phyloP scores from a whole-genome alignment of 1,284 basidiomycete species.

The Irpex sp. region DNA sequence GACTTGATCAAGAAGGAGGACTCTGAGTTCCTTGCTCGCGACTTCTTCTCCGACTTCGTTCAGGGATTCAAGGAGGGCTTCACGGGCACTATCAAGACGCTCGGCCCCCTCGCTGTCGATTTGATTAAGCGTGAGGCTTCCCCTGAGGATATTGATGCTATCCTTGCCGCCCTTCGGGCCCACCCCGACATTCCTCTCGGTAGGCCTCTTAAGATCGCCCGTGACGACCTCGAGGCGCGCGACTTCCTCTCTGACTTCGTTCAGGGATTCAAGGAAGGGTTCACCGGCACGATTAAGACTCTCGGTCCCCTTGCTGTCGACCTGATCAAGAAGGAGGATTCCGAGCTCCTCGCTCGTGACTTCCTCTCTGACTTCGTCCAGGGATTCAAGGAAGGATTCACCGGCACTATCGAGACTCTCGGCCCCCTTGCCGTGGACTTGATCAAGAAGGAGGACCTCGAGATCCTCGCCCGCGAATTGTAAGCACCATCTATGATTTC shows the following conservation, averaged over 20 bases:
- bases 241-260: slow-evolving; percentile 1
- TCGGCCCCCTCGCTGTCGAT: background rate
- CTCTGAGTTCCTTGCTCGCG: slow-evolving; percentile 4
- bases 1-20: slow-evolving; percentile 7
- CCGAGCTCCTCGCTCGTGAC: slow-evolving; percentile 1
- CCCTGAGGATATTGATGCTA: background rate
- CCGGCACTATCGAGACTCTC: slow-evolving; percentile 5
- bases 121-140: background rate
- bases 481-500: no score
- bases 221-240: slow-evolving; percentile 1
- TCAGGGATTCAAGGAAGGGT: slow-evolving; percentile 8
- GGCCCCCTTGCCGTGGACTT: background rate
- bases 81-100: slow-evolving; percentile 5
- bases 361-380: slow-evolving; percentile 8
- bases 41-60: slow-evolving; percentile 7
- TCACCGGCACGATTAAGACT: slow-evolving; percentile 6
- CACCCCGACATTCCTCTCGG: background rate
- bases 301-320: background rate
- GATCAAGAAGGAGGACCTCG: no score
- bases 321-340: slow-evolving; percentile 7
- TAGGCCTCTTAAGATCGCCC: background rate
- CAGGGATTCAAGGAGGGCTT: slow-evolving; percentile 9
- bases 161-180: background rate
- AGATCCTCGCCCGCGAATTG: no score
- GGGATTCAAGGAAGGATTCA: slow-evolving; percentile 9